Base-by-base conservation (phyloP, 805 yeast genomes). In the Starmerella floricola region DNA sequence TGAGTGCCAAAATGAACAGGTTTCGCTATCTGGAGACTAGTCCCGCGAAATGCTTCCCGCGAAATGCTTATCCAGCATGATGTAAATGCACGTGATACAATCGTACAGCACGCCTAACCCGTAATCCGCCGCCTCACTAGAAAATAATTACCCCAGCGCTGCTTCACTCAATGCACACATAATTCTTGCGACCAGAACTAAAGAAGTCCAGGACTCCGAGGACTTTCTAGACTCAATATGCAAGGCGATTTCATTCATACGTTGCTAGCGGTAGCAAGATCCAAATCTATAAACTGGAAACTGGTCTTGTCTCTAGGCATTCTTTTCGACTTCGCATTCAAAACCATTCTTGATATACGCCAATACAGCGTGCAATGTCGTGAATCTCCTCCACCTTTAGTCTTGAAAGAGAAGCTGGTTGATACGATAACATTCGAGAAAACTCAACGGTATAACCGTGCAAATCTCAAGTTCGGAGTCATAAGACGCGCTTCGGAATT, bases 401-500 rank as follows among this genome's bases (percentile, higher is more conserved):
- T 63, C 11, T 71, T 78, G 15, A 65, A 86, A 46, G 71, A 73
- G 48, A 73, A 71, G 29, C 79, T 79, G 46, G 74, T 87, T 41
- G 76, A 79, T 40, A 68, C 73, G 32, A 81, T 79, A 40, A 82
- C 88, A 6, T 82, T 82, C 52, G 67, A 68, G 43, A 80, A 84
- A 58, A 74, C 94, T 1, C 85, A 82, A 55, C 72, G 69, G 23
- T 91, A 88, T 59, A 75, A 88, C 2, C 64, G 79, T 21, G 82
- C 95, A 12, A 87, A 87, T 60, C 72, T 85, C 40, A 66, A 67
- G 51, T 84, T 85, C 58, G 69, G 79, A 1, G 65, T 83, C 36
- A 60, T 80, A 39, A 60, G 73, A 20, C 71, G 74, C 23, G 51
- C 72, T 13, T 71, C 68, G 54, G 62, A 71, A 3, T 62, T 79